Base-by-base conservation (phyloP, 148 eudicot genomes). In the Polygonum maritimum region DNA sequence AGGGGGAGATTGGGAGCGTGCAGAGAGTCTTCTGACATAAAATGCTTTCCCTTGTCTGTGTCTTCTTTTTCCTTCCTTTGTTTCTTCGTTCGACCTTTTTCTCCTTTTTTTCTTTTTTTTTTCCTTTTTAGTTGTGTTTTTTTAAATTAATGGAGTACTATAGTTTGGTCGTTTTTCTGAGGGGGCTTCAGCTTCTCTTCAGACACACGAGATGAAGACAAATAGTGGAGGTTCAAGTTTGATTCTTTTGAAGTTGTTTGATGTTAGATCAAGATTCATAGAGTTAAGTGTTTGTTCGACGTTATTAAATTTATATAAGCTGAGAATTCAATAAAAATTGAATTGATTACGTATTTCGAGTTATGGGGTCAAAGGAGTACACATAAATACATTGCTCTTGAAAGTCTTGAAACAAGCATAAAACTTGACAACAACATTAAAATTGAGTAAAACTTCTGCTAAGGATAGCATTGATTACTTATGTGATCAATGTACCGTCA, bases 21-120 rank as follows among this genome's bases (percentile, higher is more conserved):
- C 51, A 21, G 63, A 2, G 40, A 15, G 44, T 26, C 60, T 48
- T 78, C 71, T 78, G 69, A 67, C 71, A 67, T 67, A 11, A 11
- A 62, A 62, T 62, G 69, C 69, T 62, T 62, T 57, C 31, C 0
- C 40, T 67, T 0, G 47, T 16, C 8, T 38, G 10, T 15, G 71
- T 67, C 45, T 67, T 36, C 71, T 67, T 67, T 35, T 35, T 14
- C 10, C 71, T 15, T 67, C 16, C 10, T 67, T 44, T 36, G 36
- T 8, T 58, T 58, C 67, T 60, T 26, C 31, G 31, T 26, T 26
- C 31, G 31, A 57, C 36, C 5, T 60, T 6, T 38, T 67, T 35
- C 69, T 10, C 4, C 11, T 14, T 67, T 26, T 31, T 14, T 67
- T 26, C 10, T 22, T 1, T 3, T 35, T 15, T 15, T 65, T 63